phyloP scores from a whole-genome alignment of 192 early-diverging fungal genomes.

The Backusella tuberculispora region DNA sequence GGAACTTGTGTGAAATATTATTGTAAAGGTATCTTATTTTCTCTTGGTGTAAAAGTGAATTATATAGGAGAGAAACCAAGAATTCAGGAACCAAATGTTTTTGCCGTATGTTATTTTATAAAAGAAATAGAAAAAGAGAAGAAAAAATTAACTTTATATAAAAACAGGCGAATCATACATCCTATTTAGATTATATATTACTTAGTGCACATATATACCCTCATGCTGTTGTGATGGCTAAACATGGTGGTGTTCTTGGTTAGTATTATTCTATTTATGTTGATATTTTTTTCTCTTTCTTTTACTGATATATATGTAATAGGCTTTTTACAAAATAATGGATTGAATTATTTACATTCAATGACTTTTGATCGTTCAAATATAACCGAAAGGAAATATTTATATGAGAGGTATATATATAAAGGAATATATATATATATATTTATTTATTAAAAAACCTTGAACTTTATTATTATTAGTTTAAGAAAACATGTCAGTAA shows the following conservation, averaged over 20 bases:
- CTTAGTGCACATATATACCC: conserved; percentile 34
- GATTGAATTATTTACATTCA: conserved; percentile 35
- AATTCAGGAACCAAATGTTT: conserved; percentile 31
- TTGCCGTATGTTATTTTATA: conserved; percentile 26
- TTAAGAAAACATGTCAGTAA: conserved; percentile 28
- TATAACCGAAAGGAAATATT: conserved; percentile 16
- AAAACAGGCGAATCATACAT: conserved; percentile 35
- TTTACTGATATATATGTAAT: background rate
- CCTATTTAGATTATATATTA: conserved; percentile 36
- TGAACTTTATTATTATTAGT: too few relatives aligned
- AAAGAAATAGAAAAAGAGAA: too few relatives aligned
- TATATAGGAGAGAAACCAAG: conserved; percentile 24
- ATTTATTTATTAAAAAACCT: background rate
- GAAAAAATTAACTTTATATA: background rate
- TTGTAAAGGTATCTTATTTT: conserved; percentile 30
- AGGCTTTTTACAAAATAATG: conserved; percentile 35
- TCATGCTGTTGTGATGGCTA: conserved; percentile 35
- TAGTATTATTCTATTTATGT: background rate
- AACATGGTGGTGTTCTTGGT: conserved; percentile 28
- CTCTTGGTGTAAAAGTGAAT: conserved; percentile 20
- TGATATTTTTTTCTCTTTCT: background rate
- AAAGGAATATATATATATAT: background rate
- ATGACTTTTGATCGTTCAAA: conserved; percentile 31
- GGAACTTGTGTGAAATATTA: conserved; percentile 31
- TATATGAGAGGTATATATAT: conserved; percentile 18